Evolutionary conservation across 2,329 filamentous ascomycete species (phyloP), one percentile per base, ranked within the genome.

Genomic region (Trichoderma sp.): DNA sequence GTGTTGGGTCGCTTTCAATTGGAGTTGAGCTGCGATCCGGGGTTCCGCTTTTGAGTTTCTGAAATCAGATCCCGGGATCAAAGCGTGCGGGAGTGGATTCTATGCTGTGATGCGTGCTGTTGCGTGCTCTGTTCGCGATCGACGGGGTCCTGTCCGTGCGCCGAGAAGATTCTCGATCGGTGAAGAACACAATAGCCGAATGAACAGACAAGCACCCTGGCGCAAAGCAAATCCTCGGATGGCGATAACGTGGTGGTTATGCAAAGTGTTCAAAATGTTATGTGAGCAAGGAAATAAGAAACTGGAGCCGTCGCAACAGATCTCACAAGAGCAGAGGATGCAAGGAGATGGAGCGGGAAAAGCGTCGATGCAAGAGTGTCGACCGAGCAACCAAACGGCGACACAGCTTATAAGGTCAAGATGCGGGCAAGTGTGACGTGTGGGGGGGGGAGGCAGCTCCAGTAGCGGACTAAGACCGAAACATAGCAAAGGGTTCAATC

Each of bases 341-440:
- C 24, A 50, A 19, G 45, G 34, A 48, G 44, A 30, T 48, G 28
- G 24, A 57, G 54, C n/a, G 30, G 43, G 52, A 43, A 52, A 62
- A 50, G 39, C 34, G 47, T 51, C 1, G 34, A 58, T 58, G 62
- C 30, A 56, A 58, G 30, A 57, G 62, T 52, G 55, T 64, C 55
- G 63, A 59, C 63, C 55, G 55, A 64, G 63, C 63, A 59, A 64
- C 63, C 54, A 34, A 24, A 30, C 44, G 45, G 50, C 48, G 24
- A 30, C 45, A 47, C 59, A 64, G 41, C 59, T 58, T 64, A 21
- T 56, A 50, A 57, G 34, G 52, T 43, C 34, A 44, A 57, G 52
- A 34, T 44, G 41, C 47, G 34, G 52, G 56, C n/a, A 19, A 39
- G 50, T 39, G 34, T 63, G 43, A 48, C 62, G 52, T 44, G 50